phyloP scores from a whole-genome alignment of 176 grass and related monocot genomes.

The Raddia guianensis region DNA sequence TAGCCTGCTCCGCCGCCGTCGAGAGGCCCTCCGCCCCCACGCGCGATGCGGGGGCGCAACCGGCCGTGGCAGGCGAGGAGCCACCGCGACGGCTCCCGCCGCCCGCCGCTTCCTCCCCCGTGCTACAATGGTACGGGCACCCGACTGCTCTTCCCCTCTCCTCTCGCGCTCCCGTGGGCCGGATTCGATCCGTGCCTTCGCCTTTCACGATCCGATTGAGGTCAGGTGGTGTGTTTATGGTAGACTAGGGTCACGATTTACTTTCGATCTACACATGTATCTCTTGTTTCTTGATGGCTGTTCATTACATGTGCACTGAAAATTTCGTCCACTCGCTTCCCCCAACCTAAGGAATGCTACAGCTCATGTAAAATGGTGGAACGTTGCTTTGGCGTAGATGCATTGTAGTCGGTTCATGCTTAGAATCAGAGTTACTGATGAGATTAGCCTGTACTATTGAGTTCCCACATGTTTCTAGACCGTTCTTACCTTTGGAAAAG shows the following conservation, averaged over 20 bases:
- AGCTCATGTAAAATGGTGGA: neutral
- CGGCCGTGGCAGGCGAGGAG: slow-evolving; percentile 1
- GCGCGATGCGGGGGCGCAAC: slow-evolving; percentile 11
- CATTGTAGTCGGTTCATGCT: neutral
- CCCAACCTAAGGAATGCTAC: neutral
- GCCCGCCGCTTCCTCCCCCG: slow-evolving; percentile 14
- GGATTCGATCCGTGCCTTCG: neutral
- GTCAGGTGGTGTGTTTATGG: neutral
- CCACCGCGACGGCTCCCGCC: neutral
- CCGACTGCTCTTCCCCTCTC: neutral
- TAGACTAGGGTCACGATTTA: neutral
- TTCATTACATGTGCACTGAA: neutral
- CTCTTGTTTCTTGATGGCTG: neutral
- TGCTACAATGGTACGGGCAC: slow-evolving; percentile 30
- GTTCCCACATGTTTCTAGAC: neutral
- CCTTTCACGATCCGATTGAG: neutral
- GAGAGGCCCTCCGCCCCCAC: neutral
- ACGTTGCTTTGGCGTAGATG: neutral
- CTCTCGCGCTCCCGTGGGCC: neutral
- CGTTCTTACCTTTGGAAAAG: neutral
- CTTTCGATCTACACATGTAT: slow-evolving; percentile 1
- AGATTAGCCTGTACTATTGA: neutral
- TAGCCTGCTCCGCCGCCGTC: neutral
- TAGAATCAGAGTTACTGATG: neutral
- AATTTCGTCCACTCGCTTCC: neutral